Percentiles rank a stretch among this genome's conserved stretches.
Conservation (phyloP, 139 green algal genomes). For the Choricystis sp. region DNA sequence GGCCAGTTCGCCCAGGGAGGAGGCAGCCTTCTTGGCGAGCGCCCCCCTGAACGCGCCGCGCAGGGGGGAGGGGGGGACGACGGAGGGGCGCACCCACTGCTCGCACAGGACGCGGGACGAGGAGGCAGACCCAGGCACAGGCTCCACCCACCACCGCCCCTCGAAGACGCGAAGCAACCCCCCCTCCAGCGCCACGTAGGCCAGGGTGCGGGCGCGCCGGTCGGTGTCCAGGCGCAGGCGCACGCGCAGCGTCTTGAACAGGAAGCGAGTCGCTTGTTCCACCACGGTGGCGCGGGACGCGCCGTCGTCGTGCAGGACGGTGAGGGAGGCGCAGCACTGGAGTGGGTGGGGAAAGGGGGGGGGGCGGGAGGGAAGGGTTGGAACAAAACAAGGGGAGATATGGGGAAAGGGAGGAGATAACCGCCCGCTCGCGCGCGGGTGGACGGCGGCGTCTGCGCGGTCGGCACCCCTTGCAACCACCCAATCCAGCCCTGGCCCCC, state of each 20-base stretch:
- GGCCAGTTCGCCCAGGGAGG: background rate
- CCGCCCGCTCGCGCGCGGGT: no score
- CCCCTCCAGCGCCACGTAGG: background rate
- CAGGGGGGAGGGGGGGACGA: background rate
- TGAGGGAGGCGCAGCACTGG: background rate
- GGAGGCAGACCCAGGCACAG: no score
- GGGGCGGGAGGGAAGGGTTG: background rate
- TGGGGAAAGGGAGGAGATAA: no score
- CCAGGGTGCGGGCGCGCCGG: no score
- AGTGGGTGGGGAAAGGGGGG: background rate
- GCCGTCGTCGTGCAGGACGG: background rate
- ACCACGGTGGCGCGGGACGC: background rate
- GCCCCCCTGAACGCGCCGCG: background rate
- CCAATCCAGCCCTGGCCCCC: no score
- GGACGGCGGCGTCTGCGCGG: no score
- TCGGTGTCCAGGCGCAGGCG: background rate
- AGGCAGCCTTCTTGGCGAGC: background rate
- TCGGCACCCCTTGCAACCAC: no score
- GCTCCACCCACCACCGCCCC: background rate
- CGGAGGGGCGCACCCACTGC: background rate
- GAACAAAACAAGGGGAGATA: no score
- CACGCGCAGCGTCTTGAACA: background rate
- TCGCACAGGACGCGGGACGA: background rate
- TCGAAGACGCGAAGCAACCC: background rate
- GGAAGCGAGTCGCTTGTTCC: background rate